Evolutionary conservation across 768 basidiomycete genomes (phyloP).

Genomic region (Mrakia gelida): DNA sequence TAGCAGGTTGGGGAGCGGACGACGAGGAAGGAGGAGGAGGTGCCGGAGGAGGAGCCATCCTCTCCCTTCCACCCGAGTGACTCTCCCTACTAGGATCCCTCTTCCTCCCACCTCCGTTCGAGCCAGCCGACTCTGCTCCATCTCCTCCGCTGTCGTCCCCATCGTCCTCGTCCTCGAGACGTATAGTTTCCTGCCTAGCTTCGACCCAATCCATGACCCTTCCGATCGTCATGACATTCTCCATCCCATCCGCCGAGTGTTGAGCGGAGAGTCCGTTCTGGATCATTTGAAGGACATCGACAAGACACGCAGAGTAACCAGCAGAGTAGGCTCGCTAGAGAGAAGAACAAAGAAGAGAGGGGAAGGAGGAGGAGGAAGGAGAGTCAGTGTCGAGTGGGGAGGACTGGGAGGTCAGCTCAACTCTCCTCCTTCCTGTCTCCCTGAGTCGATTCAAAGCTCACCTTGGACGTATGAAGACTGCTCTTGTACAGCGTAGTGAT

Average conservation of each 20-base stretch:
- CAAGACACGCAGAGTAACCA: constrained; percentile 31
- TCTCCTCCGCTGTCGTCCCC: constrained; percentile 1
- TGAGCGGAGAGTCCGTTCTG: constrained; percentile 34
- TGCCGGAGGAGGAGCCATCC: background rate
- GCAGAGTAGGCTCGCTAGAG: constrained; percentile 25
- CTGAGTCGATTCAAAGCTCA: constrained; percentile 8
- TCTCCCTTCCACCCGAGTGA: background rate
- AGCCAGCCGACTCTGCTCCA: background rate
- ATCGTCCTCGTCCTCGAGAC: constrained; percentile 31
- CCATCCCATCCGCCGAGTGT: constrained; percentile 31
- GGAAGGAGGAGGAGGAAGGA: constrained; percentile 27
- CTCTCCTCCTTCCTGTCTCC: background rate
- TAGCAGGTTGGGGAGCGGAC: background rate
- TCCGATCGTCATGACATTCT: constrained; percentile 33
- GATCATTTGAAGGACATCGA: constrained; percentile 36
- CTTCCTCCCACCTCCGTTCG: background rate
- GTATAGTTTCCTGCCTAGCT: constrained; percentile 34
- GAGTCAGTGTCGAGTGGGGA: constrained; percentile 14
- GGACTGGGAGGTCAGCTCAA: constrained; percentile 29
- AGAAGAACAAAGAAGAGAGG: constrained; percentile 14
- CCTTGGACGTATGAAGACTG: constrained; percentile 36
- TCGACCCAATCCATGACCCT: constrained; percentile 39
- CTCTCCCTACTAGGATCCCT: background rate
- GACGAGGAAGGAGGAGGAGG: background rate
- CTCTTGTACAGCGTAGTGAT: constrained; percentile 37